Conservation (phyloP, 768 basidiomycete genomes). For the Mycena crocata region DNA sequence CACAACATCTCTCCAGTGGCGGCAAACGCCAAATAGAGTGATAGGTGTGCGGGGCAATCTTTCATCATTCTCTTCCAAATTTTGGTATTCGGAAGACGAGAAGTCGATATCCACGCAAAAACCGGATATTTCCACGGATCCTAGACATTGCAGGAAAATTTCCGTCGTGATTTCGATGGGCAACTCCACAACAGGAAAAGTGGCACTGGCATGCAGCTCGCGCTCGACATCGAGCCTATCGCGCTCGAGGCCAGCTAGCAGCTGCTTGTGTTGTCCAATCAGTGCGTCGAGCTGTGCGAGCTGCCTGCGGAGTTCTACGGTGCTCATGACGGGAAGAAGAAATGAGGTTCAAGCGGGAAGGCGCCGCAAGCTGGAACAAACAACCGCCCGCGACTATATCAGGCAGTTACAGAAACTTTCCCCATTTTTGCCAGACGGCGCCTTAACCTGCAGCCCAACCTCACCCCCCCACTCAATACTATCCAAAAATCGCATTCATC, state of each 20-base stretch:
- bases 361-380: conserved; percentile 2
- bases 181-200: conserved; percentile 1
- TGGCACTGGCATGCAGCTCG: background rate
- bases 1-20: conserved; percentile 5
- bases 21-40: conserved; percentile 5
- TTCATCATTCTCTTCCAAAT: too few species aligned
- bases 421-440: too few species aligned
- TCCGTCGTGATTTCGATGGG: conserved; percentile 9
- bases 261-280: background rate
- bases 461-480: background rate
- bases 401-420: conserved; percentile 5
- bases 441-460: background rate
- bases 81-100: too few species aligned
- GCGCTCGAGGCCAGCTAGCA: background rate
- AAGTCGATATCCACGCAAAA: too few species aligned
- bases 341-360: background rate
- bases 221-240: background rate
- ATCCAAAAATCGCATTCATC: conserved; percentile 25
- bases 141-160: conserved; percentile 3
- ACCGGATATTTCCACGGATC: background rate
- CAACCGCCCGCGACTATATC: conserved; percentile 28
- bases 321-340: background rate
- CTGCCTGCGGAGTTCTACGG: background rate
- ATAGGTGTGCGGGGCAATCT: background rate
- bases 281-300: background rate